Conservation (phyloP, 169 alveolate species). For the Besnoitia besnoiti region DNA sequence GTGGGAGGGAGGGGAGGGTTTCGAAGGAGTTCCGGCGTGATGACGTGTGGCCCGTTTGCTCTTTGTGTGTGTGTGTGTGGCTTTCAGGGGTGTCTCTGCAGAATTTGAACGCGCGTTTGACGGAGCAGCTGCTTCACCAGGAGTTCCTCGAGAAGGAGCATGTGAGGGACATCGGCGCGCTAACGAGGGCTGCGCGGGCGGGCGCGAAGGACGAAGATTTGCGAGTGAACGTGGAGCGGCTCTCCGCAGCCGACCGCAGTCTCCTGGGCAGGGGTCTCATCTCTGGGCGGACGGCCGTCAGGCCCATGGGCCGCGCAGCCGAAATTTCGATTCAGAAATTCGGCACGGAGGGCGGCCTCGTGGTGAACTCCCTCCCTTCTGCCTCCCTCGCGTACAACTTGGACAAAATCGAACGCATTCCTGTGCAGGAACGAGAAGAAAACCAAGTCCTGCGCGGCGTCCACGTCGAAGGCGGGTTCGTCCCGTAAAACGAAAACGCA, state of each 20-base stretch:
- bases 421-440: not conserved
- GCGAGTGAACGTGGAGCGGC: not conserved
- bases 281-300: not conserved
- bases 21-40: too few species aligned
- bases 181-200: not conserved
- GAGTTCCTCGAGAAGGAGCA: not conserved
- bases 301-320: constrained; percentile 23
- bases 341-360: not conserved
- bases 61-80: not conserved
- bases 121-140: constrained; percentile 8
- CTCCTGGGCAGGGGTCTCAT: constrained; percentile 8
- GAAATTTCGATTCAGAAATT: constrained; percentile 15
- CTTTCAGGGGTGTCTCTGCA: not conserved
- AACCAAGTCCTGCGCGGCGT: too few species aligned
- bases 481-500: not conserved
- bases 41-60: not conserved
- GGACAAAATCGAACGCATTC: constrained; percentile 10
- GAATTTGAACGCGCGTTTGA: not conserved
- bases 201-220: not conserved
- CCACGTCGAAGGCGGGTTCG: not conserved
- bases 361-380: not conserved
- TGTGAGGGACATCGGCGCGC: not conserved
- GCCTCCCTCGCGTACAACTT: not conserved
- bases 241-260: not conserved
- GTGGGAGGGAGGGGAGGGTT: too few species aligned